Conservation (phyloP, 2,329 filamentous ascomycete genomes). For the Pestalotiopsis sp. region DNA sequence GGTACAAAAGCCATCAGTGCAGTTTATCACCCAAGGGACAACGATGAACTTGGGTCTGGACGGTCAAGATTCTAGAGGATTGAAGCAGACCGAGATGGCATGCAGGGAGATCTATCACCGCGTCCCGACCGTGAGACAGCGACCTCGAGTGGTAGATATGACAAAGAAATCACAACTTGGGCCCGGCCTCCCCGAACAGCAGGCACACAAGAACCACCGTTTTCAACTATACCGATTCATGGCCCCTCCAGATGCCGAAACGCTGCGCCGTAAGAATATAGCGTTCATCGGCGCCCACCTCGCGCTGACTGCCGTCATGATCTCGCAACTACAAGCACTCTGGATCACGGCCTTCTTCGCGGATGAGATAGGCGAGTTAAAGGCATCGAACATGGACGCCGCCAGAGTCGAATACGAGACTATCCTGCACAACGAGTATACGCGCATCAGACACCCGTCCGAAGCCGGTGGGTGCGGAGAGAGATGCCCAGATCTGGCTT, state of each 20-base stretch:
- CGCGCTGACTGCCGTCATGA: constrained; percentile 32
- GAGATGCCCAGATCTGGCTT: constrained; percentile 59
- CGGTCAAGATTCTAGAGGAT: not conserved
- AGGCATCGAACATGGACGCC: constrained; percentile 32
- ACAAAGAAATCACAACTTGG: not conserved
- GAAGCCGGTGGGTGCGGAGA: constrained; percentile 48
- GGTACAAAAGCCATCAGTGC: constrained; percentile 12
- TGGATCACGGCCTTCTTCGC: constrained; percentile 62
- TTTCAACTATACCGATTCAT: constrained; percentile 31
- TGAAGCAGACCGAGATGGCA: not conserved
- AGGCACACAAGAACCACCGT: not conserved
- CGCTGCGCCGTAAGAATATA: constrained; percentile 26
- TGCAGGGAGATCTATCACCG: not conserved
- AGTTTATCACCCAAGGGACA: constrained; percentile 2
- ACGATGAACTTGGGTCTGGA: not conserved
- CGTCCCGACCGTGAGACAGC: not conserved
- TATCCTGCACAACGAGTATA: constrained; percentile 58
- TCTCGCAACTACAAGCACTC: constrained; percentile 43
- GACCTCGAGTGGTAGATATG: not conserved
- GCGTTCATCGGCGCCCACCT: constrained; percentile 35
- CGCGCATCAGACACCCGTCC: constrained; percentile 52
- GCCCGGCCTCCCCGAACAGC: not conserved
- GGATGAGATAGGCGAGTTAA: constrained; percentile 20
- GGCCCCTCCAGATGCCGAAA: constrained; percentile 22
- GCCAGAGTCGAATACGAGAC: constrained; percentile 35